A percentile compares a stretch with the other conserved stretches of the same genome.
These are phyloP conservation scores for Mucor circinelloides DNA, from an alignment of 371 early-diverging fungal species.

Conservation along the genomic window DNA sequence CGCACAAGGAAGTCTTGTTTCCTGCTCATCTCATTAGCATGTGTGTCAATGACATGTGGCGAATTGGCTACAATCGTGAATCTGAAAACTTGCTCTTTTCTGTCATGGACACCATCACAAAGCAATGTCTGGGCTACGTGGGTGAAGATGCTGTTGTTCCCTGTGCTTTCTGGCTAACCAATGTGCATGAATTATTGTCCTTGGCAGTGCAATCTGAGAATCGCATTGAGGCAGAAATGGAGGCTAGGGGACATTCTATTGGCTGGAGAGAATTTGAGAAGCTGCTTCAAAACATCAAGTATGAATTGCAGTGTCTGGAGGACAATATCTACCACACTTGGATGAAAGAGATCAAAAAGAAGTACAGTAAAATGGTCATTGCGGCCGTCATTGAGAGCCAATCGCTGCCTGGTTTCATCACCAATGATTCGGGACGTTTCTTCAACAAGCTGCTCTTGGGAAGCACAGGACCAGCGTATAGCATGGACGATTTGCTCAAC, in stretches of 20 bases:
- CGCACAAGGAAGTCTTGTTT: slow-evolving; percentile 87
- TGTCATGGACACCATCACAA: slow-evolving; percentile 84
- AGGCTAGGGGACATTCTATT: slow-evolving; percentile 23
- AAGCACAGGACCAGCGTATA: slow-evolving; percentile 71
- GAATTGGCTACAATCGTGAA: slow-evolving; percentile 74
- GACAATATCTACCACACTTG: slow-evolving; percentile 74
- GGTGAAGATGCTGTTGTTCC: slow-evolving; percentile 65
- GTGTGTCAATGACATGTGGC: slow-evolving; percentile 84
- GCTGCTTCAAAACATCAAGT: slow-evolving; percentile 59
- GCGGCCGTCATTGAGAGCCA: slow-evolving; percentile 93
- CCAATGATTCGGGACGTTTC: slow-evolving; percentile 86
- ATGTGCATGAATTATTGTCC: slow-evolving; percentile 89
- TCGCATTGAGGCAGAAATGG: slow-evolving; percentile 36
- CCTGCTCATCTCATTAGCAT: slow-evolving; percentile 90
- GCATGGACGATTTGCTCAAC: slow-evolving; percentile 88
- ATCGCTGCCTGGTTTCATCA: slow-evolving; percentile 87
- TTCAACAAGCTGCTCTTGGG: slow-evolving; percentile 75
- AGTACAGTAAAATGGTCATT: slow-evolving; percentile 86
- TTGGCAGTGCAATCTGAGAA: slow-evolving; percentile 45
- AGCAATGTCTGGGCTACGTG: slow-evolving; percentile 62
- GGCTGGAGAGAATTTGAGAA: slow-evolving; percentile 56
- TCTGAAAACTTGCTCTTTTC: slow-evolving; percentile 83
- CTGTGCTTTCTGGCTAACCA: slow-evolving; percentile 90
- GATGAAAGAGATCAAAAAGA: slow-evolving; percentile 93
- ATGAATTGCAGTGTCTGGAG: slow-evolving; percentile 66